Conservation (phyloP, 805 yeast species). For the Tetrapisispora pingtungensis region DNA sequence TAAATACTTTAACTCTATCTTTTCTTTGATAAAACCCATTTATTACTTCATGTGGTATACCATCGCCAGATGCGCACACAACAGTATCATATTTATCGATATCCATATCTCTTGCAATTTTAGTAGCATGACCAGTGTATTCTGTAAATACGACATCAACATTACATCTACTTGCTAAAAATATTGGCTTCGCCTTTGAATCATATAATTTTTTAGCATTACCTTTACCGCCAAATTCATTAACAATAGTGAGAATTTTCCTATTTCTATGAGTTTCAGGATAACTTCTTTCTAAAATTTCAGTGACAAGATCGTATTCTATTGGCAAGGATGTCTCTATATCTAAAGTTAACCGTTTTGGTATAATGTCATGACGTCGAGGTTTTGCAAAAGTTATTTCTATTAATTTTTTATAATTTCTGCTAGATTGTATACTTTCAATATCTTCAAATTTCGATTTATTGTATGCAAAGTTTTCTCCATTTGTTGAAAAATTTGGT, state of each 20-base stretch:
- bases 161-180: conserved; percentile 56
- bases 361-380: conserved; percentile 29
- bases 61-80: conserved; percentile 93
- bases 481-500: too few species aligned
- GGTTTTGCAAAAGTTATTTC: conserved; percentile 32
- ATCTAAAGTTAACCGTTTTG: conserved; percentile 25
- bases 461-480: too few species aligned
- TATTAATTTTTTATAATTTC: conserved; percentile 7
- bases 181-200: conserved; percentile 53
- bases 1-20: conserved; percentile 58
- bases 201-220: conserved; percentile 52
- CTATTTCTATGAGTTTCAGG: conserved; percentile 32
- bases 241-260: conserved; percentile 60
- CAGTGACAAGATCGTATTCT: background rate
- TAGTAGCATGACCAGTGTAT: conserved; percentile 64
- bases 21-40: conserved; percentile 69
- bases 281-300: conserved; percentile 33
- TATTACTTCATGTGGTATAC: conserved; percentile 87
- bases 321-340: conserved; percentile 14
- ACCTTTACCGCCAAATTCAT: conserved; percentile 88
- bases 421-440: background rate
- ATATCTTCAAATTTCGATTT: background rate
- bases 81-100: conserved; percentile 58
- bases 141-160: conserved; percentile 52
- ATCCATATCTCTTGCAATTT: conserved; percentile 50